These are phyloP conservation scores for Friedmanniomyces endolithicus DNA, from an alignment of 495 filamentous ascomycete species.

Conservation along the genomic window DNA sequence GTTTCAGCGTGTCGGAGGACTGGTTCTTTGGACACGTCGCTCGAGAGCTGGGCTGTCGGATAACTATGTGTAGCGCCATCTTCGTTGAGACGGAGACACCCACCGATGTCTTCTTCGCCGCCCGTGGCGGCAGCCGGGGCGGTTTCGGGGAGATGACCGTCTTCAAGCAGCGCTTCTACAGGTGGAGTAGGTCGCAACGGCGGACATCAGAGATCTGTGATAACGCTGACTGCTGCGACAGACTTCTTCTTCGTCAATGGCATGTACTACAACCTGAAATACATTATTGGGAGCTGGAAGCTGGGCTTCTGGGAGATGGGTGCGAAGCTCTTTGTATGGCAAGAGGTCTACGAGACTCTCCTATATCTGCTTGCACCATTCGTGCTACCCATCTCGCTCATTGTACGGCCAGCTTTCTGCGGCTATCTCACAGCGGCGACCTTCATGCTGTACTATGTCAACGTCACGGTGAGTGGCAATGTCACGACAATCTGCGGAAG, in stretches of 20 bases:
- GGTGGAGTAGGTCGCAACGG: slow-evolving; percentile 25
- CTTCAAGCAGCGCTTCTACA: slow-evolving; percentile 37
- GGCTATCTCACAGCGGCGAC: slow-evolving; percentile 26
- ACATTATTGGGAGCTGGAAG: slow-evolving; percentile 38
- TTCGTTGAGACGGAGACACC: slow-evolving; percentile 41
- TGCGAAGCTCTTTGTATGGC: slow-evolving; percentile 31
- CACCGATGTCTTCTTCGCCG: slow-evolving; percentile 30
- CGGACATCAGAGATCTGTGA: neutral
- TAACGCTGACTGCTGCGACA: slow-evolving; percentile 8
- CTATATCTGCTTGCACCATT: slow-evolving; percentile 38
- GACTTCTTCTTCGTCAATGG: slow-evolving; percentile 40
- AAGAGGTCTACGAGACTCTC: slow-evolving; percentile 37
- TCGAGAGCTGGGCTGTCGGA: slow-evolving; percentile 34
- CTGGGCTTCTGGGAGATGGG: slow-evolving; percentile 40
- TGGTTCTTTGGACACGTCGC: slow-evolving; percentile 39
- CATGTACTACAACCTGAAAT: slow-evolving; percentile 37
- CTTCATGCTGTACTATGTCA: slow-evolving; percentile 31
- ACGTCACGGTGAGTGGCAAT: slow-evolving; percentile 16
- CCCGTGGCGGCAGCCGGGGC: slow-evolving; percentile 30
- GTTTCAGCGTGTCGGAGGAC: slow-evolving; percentile 36
- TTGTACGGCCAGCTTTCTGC: slow-evolving; percentile 31
- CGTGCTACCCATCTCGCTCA: slow-evolving; percentile 36
- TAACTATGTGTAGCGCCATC: slow-evolving; percentile 38
- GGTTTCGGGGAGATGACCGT: slow-evolving; percentile 43
- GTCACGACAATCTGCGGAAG: neutral